Evolutionary conservation across 2,329 filamentous ascomycete genomes (phyloP), one percentile per base, ranked within the genome.

Genomic region (Drechslerella dactyloides): DNA sequence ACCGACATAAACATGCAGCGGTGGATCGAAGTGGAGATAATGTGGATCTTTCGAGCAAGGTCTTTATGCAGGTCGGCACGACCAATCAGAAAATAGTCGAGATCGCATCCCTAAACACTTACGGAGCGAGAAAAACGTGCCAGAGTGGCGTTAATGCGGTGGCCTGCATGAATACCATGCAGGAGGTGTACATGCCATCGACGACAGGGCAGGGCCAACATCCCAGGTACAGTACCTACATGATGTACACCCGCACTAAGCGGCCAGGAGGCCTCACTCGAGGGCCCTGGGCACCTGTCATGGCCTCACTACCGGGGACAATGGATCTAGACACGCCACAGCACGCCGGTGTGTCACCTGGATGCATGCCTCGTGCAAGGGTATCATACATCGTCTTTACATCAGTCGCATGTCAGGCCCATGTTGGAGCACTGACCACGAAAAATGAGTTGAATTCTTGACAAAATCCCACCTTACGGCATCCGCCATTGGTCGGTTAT

Each of bases 171-270:
- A 4, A 48, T 5, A 19, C n/a, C 11, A 48, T 48, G 44, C 44
- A 48, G 44, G 44, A 48, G 44, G 44, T 48, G 44, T 48, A 48
- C 44, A 48, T 48, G 44, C 44, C n/a, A 21, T 48, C n/a, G 15
- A 19, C 8, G 15, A 10, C 4, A 19, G 44, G 19, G 19, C 15
- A 23, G 19, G 44, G 19, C n/a, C n/a, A n/a, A n/a, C 19, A 23
- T 10, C 8, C n/a, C n/a, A 48, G 2, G 44, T 48, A 48, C 44
- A 3, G 44, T 48, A 48, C 44, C n/a, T 10, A 15, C 8, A 19
- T 19, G 11, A 10, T 19, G n/a, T 48, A 21, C 15, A 48, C 44
- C 5, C n/a, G 17, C 15, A 21, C 19, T 6, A 23, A 15, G 10
- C 40, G 40, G 40, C 15, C 13, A 5, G 7, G 5, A 48, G 5